Base-by-base conservation (phyloP, 2,329 filamentous ascomycete genomes). In the Hypoxylon sp. region DNA sequence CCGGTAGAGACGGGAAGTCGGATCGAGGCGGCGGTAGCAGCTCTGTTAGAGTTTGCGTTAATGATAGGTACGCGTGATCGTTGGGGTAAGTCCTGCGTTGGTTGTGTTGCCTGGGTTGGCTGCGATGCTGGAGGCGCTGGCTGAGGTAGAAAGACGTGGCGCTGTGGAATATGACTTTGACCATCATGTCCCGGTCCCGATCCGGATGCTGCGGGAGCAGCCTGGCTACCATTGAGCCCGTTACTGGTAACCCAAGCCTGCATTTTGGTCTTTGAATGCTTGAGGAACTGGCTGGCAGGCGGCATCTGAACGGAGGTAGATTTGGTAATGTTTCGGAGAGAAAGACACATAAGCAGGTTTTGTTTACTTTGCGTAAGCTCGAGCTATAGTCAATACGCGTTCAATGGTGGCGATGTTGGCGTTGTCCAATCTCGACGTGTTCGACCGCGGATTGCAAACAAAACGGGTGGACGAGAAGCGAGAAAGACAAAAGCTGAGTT, bases 231-330 rank as follows among this genome's bases (percentile, higher is more conserved):
- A 61, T 67, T 65, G 43, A 68, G 65, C 63, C 73, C 76, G 32
- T 73, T 73, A 63, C 72, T 77, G 23, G 75, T 75, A 28, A 78
- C 76, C 76, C 76, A 78, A 67, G 75, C 76, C 63, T 78, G 76
- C 76, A 78, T 78, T 65, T 76, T 78, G 17, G 60, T 74, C 67
- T 74, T 77, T 11, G 74, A 77, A 36, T 74, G 70, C 65, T 76
- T 75, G n/a, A 77, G 71, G 71, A 78, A 76, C 38, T 74, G 69
- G 63, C 72, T 75, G 19, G 63, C 56, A 58, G 74, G 73, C 60
- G 75, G 73, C 75, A 78, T 77, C 67, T 68, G 73, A 71, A 70
- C 59, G 49, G 53, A 67, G 66, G 50, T 46, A 61, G 66, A 58
- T 50, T 67, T 61, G 60, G 59, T 55, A 36, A 68, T 56, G 53